Evolutionary conservation across 306 rosid genomes (phyloP).

Genomic region (Cucumis hystrix): DNA sequence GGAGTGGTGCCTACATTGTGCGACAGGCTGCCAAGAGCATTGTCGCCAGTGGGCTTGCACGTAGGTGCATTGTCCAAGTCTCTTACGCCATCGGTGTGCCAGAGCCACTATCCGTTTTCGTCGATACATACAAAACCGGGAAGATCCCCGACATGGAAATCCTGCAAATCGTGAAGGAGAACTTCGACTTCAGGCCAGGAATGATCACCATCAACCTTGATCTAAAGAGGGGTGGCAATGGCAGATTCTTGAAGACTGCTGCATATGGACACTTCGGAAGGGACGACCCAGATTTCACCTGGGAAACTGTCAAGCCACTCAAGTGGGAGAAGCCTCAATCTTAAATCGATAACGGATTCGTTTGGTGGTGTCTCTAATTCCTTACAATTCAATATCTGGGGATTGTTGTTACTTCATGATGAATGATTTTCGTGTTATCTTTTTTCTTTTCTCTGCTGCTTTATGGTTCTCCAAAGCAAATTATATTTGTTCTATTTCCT

Average conservation of each 20-base stretch:
- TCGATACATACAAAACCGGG: slow-evolving; percentile 76
- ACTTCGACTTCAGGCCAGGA: slow-evolving; percentile 93
- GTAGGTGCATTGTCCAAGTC: slow-evolving; percentile 85
- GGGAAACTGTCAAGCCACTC: slow-evolving; percentile 99
- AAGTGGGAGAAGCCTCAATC: slow-evolving; percentile 90
- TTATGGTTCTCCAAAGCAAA: slow-evolving; percentile 11
- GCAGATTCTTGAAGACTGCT: slow-evolving; percentile 88
- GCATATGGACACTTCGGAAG: slow-evolving; percentile 99
- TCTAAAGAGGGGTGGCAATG: slow-evolving; percentile 81
- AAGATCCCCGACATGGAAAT: slow-evolving; percentile 92
- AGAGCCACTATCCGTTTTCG: slow-evolving; percentile 80
- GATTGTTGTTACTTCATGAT: slow-evolving; percentile 15
- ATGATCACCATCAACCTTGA: slow-evolving; percentile 94
- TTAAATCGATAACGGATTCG: slow-evolving; percentile 8
- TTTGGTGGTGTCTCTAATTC: background rate
- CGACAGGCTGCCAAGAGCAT: slow-evolving; percentile 98
- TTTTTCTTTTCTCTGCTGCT: slow-evolving; percentile 7
- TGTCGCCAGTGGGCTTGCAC: slow-evolving; percentile 90
- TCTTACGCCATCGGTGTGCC: slow-evolving; percentile 99
- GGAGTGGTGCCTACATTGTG: slow-evolving; percentile 94
- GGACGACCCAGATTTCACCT: slow-evolving; percentile 94
- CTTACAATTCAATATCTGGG: background rate
- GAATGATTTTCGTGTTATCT: slow-evolving; percentile 41
- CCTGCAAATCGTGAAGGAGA: slow-evolving; percentile 83
- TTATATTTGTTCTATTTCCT: slow-evolving; percentile 1